Base-by-base conservation (phyloP, 257 asterid genomes). In the Coffea eugenioides region DNA sequence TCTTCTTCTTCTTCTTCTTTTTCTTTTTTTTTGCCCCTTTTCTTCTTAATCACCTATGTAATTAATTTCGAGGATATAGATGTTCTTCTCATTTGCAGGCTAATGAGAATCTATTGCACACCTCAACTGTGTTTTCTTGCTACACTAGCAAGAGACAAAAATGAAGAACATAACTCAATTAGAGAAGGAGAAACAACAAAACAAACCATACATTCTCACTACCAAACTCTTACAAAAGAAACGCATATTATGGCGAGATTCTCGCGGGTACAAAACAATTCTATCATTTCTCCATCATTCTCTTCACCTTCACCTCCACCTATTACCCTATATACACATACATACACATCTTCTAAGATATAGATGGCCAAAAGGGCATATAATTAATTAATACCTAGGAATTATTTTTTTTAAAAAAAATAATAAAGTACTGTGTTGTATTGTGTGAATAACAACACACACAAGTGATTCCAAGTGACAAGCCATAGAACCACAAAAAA, bases 201-300 rank as follows among this genome's bases (percentile, higher is more conserved):
- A 31, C 8, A 66, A 67, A 48, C 68, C 52, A 16, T 75, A 52
- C 34, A 49, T 39, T 16, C 54, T 51, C 56, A 27, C 27, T 31
- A 34, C 43, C 51, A 71, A 31, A 9, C 45, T 52, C 80, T 39
- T 54, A 31, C 51, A 80, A n/a, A 18, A 52, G 36, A 79, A 82
- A 71, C 83, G 81, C 78, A 86, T 75, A 75, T 18, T 83, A 78
- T 74, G 86, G 89, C 89, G 83, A 39, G 79, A 86, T 66, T 86
- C 82, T 80, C 85, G 83, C 85, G 82, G 87, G 85, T 70, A 45
- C 71, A n/a, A 34, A 59, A 48, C 64, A 76, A 78, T 36, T 23
- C 10, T 31, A 79, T 36, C 66, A 77, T 78, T 69, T 64, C 72
- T 20, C 61, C 71, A 62, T 74, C 71, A 80, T 72, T 69, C 69